Conservation (phyloP, 2,329 filamentous ascomycete species). For the Ceratocystis smalleyi region DNA sequence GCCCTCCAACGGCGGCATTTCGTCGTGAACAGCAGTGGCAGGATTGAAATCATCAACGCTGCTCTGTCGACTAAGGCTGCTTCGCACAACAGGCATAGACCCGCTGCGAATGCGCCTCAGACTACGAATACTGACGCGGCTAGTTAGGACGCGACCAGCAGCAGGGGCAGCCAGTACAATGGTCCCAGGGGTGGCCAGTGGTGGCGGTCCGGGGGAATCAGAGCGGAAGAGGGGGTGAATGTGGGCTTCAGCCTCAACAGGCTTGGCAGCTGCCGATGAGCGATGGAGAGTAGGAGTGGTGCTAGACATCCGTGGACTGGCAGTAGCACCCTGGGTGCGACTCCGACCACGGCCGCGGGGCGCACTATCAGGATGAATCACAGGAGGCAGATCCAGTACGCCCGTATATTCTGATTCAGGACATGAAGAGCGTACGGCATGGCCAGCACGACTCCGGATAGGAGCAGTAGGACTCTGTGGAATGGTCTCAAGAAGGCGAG, state of each 20-base stretch:
- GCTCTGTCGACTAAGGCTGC: constrained; percentile 34
- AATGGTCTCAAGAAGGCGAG: constrained; percentile 16
- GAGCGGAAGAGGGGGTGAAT: constrained; percentile 67
- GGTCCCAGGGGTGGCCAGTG: constrained; percentile 51
- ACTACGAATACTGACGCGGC: constrained; percentile 39
- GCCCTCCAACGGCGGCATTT: not conserved
- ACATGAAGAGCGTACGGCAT: not conserved
- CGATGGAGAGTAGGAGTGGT: constrained; percentile 3
- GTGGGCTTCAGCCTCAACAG: constrained; percentile 45
- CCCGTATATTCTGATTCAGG: constrained; percentile 8
- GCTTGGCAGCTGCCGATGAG: constrained; percentile 23
- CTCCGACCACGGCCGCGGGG: constrained; percentile 12
- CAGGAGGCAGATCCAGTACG: constrained; percentile 10
- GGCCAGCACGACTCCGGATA: not conserved
- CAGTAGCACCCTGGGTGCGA: constrained; percentile 13
- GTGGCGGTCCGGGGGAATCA: constrained; percentile 52
- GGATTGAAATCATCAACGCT: constrained; percentile 34
- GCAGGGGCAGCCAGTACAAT: constrained; percentile 55
- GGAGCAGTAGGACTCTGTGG: constrained; percentile 15
- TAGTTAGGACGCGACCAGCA: constrained; percentile 30
- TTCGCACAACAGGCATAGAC: constrained; percentile 33
- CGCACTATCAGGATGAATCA: constrained; percentile 11
- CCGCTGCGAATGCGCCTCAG: constrained; percentile 40
- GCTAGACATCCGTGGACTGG: constrained; percentile 1
- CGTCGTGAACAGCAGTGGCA: constrained; percentile 6